Conservation (phyloP, 129 eudicot genomes). For the Flaveria sonorensis region DNA sequence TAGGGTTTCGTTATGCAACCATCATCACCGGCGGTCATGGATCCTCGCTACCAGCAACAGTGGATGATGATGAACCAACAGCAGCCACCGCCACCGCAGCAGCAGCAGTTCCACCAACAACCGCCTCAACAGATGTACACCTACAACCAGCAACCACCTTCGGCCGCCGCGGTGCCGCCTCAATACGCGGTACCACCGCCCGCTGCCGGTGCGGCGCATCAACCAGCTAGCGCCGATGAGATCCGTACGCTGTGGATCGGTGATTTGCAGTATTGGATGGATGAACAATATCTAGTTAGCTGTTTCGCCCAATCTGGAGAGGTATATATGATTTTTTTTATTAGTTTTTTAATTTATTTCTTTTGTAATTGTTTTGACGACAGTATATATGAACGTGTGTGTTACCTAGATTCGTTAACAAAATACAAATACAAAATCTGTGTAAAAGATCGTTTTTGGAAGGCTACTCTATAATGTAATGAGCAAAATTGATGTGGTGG, state of each 20-base stretch:
- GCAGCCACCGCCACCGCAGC: constrained; percentile 29
- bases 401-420: background rate
- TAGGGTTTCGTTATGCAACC: constrained; percentile 48
- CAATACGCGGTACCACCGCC: constrained; percentile 34
- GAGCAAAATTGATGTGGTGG: constrained; percentile 35
- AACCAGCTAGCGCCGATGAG: constrained; percentile 61
- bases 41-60: constrained; percentile 55
- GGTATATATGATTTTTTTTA: constrained; percentile 38
- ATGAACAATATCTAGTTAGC: constrained; percentile 61
- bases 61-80: constrained; percentile 58
- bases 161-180: constrained; percentile 23
- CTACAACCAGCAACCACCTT: constrained; percentile 57
- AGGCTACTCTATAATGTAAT: constrained; percentile 44
- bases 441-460: constrained; percentile 63
- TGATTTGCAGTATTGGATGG: constrained; percentile 98
- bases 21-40: constrained; percentile 37
- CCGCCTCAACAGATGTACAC: constrained; percentile 49
- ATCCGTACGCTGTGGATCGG: constrained; percentile 95
- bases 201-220: constrained; percentile 44
- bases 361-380: too few relatives aligned
- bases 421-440: constrained; percentile 48
- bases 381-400: background rate
- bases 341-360: constrained; percentile 32
- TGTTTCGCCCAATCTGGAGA: constrained; percentile 78
- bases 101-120: constrained; percentile 39